phyloP scores from a whole-genome alignment of 805 yeast genomes.

The Myxozyma sirexii region DNA sequence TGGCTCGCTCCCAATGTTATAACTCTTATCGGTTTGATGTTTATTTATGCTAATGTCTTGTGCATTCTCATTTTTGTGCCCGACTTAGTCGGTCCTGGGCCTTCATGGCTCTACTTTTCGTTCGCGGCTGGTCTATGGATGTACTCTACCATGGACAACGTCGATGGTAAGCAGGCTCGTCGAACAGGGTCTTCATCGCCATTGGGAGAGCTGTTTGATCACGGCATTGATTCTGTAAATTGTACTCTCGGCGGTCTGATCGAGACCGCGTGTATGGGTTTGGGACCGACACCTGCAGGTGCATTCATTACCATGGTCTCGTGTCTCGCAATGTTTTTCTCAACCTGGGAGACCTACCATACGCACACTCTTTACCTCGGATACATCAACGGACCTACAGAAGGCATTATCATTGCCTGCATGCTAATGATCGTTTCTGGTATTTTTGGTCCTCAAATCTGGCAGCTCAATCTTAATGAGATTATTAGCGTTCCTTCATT shows the following conservation, averaged over 20 bases:
- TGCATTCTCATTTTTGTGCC: slow-evolving; percentile 76
- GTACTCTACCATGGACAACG: slow-evolving; percentile 96
- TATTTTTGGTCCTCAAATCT: slow-evolving; percentile 65
- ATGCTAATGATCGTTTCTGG: slow-evolving; percentile 66
- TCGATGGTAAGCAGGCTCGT: slow-evolving; percentile 96
- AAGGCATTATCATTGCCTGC: slow-evolving; percentile 77
- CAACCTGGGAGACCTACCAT: slow-evolving; percentile 37
- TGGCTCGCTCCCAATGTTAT: slow-evolving; percentile 95
- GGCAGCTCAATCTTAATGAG: slow-evolving; percentile 54
- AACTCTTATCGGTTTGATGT: slow-evolving; percentile 76
- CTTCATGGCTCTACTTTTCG: slow-evolving; percentile 75
- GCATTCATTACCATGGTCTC: slow-evolving; percentile 74
- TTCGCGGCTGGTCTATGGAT: slow-evolving; percentile 82
- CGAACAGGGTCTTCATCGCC: slow-evolving; percentile 90
- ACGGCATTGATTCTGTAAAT: slow-evolving; percentile 74
- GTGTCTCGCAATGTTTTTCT: slow-evolving; percentile 51
- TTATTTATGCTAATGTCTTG: slow-evolving; percentile 62
- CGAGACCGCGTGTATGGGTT: slow-evolving; percentile 72
- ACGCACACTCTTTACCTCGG: slow-evolving; percentile 66
- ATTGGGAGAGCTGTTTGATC: slow-evolving; percentile 92
- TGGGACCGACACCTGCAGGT: slow-evolving; percentile 79
- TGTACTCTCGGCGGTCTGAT: slow-evolving; percentile 78
- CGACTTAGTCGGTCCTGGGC: slow-evolving; percentile 57
- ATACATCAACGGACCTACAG: slow-evolving; percentile 91
- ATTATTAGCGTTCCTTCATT: slow-evolving; percentile 35